phyloP scores from a whole-genome alignment of 805 yeast species.

The Starmerella bombicola region DNA sequence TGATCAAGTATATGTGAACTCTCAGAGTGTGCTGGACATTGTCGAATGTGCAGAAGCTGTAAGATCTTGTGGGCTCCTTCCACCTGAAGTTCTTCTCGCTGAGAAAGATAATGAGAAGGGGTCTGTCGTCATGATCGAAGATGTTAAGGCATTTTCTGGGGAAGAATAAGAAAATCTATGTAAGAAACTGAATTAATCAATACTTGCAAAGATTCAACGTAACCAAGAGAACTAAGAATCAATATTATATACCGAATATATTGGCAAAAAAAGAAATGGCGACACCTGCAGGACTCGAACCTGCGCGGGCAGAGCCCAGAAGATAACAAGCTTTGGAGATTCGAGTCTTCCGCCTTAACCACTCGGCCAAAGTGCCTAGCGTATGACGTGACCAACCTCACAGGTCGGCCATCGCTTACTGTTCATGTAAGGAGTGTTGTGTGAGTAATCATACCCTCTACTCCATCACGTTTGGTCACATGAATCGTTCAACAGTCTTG shows the following conservation, averaged over 20 bases:
- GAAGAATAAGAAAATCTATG: too few species aligned
- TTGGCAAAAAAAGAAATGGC: conserved; percentile 17
- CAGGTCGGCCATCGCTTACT: neutral
- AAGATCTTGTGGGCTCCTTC: too few species aligned
- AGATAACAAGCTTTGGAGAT: conserved; percentile 15
- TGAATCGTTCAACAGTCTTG: too few species aligned
- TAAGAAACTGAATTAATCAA: too few species aligned
- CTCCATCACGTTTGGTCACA: too few species aligned
- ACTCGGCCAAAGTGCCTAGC: conserved; percentile 22
- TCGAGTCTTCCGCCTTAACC: conserved; percentile 24
- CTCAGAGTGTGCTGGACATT: conserved; percentile 13
- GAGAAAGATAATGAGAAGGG: conserved; percentile 11
- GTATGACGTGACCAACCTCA: neutral
- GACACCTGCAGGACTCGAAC: conserved; percentile 25
- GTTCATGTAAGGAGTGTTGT: neutral
- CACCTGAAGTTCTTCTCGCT: too few species aligned
- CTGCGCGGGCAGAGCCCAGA: conserved; percentile 24
- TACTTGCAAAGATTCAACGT: too few species aligned
- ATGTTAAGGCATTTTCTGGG: too few species aligned
- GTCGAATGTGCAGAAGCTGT: conserved; percentile 4
- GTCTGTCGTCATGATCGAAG: conserved; percentile 7
- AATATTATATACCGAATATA: too few species aligned
- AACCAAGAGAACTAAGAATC: too few species aligned
- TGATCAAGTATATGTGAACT: conserved; percentile 25
- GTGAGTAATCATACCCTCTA: too few species aligned